Conservation (phyloP, 805 yeast species). For the Monosporozyma aerobia region DNA sequence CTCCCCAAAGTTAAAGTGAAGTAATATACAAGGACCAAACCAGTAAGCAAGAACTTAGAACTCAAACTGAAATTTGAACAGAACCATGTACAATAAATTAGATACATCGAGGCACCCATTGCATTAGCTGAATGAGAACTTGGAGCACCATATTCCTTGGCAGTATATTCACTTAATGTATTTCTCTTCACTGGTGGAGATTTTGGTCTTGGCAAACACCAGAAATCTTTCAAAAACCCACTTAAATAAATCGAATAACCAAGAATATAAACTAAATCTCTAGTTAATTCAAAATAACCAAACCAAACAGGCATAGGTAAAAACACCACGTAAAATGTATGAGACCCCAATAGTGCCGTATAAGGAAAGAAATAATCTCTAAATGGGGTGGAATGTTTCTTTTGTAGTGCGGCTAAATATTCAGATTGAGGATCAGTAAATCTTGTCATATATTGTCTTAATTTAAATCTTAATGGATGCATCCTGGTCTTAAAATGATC, state of each 20-base stretch:
- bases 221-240: conserved; percentile 73
- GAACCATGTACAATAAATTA: conserved; percentile 24
- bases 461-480: conserved; percentile 42
- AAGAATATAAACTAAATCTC: conserved; percentile 63
- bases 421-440: conserved; percentile 59
- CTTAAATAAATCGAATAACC: conserved; percentile 53
- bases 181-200: conserved; percentile 88
- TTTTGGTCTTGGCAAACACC: conserved; percentile 86
- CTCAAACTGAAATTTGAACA: neutral
- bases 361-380: conserved; percentile 76
- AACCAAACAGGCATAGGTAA: conserved; percentile 83
- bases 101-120: conserved; percentile 60
- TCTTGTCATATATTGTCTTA: conserved; percentile 49
- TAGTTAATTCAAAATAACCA: conserved; percentile 47
- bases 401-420: conserved; percentile 48
- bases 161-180: conserved; percentile 80
- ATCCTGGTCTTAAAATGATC: conserved; percentile 56
- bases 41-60: conserved; percentile 7
- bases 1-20: conserved; percentile 68
- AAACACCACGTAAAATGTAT: conserved; percentile 85
- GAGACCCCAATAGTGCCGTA: conserved; percentile 86
- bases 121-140: conserved; percentile 92
- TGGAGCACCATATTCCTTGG: conserved; percentile 93
- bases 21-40: conserved; percentile 39
- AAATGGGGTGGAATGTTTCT: conserved; percentile 35